These are phyloP conservation scores for Globisporangium middletonii DNA, from an alignment of 352 stramenopile species.

Conservation along the genomic window DNA sequence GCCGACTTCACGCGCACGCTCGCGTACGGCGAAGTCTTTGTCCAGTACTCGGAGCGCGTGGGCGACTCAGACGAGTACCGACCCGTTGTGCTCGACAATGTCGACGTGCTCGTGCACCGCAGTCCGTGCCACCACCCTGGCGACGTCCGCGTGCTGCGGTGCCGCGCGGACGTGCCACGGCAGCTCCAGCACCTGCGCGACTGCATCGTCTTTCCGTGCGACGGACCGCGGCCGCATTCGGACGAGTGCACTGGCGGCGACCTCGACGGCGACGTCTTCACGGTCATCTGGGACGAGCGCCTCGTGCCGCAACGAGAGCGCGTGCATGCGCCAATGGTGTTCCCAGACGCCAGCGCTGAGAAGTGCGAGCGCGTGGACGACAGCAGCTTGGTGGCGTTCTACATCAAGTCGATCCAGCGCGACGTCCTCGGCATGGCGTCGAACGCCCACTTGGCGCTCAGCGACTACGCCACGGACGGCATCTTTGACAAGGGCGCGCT, in stretches of 20 bases:
- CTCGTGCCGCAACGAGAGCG: conserved; percentile 46
- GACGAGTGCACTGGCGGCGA: conserved; percentile 79
- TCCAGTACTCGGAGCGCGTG: conserved; percentile 59
- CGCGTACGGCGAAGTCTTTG: conserved; percentile 66
- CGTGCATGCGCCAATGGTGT: conserved; percentile 42
- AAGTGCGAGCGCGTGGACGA: conserved; percentile 35
- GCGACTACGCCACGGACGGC: conserved; percentile 37
- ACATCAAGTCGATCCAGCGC: conserved; percentile 60
- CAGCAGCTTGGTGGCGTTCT: conserved; percentile 56
- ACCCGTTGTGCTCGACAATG: conserved; percentile 20
- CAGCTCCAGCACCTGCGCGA: conserved; percentile 46
- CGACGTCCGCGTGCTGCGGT: conserved; percentile 64
- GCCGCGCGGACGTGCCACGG: conserved; percentile 35
- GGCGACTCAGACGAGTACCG: conserved; percentile 16
- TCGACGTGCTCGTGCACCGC: conserved; percentile 64
- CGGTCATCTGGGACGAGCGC: conserved; percentile 75
- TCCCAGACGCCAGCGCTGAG: conserved; percentile 16
- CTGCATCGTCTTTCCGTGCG: conserved; percentile 74
- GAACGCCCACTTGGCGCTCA: conserved; percentile 70
- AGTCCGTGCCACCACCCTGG: conserved; percentile 75
- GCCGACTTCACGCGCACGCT: conserved; percentile 70
- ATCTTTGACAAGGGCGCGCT: conserved; percentile 45
- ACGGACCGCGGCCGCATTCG: conserved; percentile 58
- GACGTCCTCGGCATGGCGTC: conserved; percentile 74
- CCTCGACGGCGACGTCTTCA: conserved; percentile 76